These are phyloP conservation scores for Kodamaea plutei DNA, from an alignment of 1,139 yeast species.

Conservation along the genomic window DNA sequence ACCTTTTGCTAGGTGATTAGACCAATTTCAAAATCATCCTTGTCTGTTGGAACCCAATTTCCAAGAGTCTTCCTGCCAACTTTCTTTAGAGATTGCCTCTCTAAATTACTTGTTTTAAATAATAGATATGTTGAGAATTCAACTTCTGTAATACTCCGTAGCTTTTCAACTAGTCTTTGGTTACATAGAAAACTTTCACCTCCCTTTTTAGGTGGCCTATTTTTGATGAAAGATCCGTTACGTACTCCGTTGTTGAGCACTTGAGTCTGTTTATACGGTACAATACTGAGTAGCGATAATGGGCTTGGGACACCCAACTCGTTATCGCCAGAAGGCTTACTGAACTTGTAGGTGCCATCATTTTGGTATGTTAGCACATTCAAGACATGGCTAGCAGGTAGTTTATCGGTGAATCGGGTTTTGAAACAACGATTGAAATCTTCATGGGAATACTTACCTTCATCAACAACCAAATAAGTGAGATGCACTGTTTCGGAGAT, in stretches of 20 bases:
- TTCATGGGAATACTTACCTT: slow-evolving; percentile 18
- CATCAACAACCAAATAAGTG: slow-evolving; percentile 52
- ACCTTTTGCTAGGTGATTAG: too few relatives aligned
- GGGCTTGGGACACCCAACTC: slow-evolving; percentile 34
- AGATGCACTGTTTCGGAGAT: slow-evolving; percentile 45
- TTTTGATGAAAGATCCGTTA: slow-evolving; percentile 47
- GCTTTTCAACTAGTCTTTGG: slow-evolving; percentile 16
- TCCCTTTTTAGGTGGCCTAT: slow-evolving; percentile 38
- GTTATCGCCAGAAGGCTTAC: too few relatives aligned
- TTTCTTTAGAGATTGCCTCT: slow-evolving; percentile 23
- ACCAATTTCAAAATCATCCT: slow-evolving; percentile 32
- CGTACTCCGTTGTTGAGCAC: slow-evolving; percentile 52
- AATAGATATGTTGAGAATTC: slow-evolving; percentile 18
- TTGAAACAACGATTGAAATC: slow-evolving; percentile 55
- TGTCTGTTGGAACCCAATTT: slow-evolving; percentile 29
- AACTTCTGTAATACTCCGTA: slow-evolving; percentile 6
- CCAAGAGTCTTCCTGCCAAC: slow-evolving; percentile 20
- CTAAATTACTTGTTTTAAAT: slow-evolving; percentile 21
- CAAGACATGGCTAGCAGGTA: too few relatives aligned
- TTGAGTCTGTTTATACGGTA: slow-evolving; percentile 26
- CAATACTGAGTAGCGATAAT: slow-evolving; percentile 31
- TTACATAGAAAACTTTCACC: slow-evolving; percentile 45
- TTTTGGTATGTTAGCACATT: too few relatives aligned
- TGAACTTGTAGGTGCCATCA: too few relatives aligned
- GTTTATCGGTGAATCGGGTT: slow-evolving; percentile 22